These are phyloP conservation scores for Lotus japonicus DNA, from an alignment of 306 rosid genomes.

Conservation along the genomic window DNA sequence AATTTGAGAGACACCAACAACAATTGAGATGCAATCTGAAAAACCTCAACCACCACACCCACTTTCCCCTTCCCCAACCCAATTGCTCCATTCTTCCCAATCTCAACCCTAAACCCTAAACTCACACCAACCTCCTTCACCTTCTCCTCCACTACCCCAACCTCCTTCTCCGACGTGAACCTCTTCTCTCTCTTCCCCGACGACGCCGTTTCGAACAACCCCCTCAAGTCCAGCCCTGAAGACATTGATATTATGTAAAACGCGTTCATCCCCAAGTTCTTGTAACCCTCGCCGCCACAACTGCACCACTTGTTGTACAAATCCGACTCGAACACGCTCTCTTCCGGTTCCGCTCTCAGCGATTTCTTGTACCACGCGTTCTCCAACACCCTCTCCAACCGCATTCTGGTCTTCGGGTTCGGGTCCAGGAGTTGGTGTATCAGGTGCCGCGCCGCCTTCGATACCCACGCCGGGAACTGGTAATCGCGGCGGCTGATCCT, in stretches of 20 bases:
- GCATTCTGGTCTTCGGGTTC: slow-evolving; percentile 52
- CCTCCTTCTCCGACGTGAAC: slow-evolving; percentile 38
- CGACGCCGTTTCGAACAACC: slow-evolving; percentile 54
- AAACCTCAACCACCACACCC: slow-evolving; percentile 43
- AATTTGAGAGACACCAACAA: slow-evolving; percentile 48
- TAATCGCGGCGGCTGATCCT: slow-evolving; percentile 52
- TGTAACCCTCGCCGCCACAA: slow-evolving; percentile 5
- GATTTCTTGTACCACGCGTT: slow-evolving; percentile 55
- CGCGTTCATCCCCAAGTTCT: slow-evolving; percentile 45
- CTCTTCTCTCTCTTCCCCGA: slow-evolving; percentile 34
- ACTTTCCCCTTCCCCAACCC: slow-evolving; percentile 67
- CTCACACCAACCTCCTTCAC: slow-evolving; percentile 49
- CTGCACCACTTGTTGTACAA: not conserved
- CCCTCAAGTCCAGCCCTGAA: slow-evolving; percentile 72
- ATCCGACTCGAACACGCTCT: slow-evolving; percentile 21
- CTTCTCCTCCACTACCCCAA: slow-evolving; percentile 46
- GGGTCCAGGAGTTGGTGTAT: slow-evolving; percentile 69
- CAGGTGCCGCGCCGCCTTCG: slow-evolving; percentile 46
- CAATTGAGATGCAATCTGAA: slow-evolving; percentile 41
- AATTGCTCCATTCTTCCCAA: slow-evolving; percentile 53
- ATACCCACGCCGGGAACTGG: slow-evolving; percentile 49
- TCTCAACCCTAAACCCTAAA: slow-evolving; percentile 58
- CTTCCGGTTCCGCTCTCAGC: slow-evolving; percentile 7
- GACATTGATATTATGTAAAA: slow-evolving; percentile 92
- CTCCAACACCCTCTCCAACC: slow-evolving; percentile 30